Evolutionary conservation across 148 eudicot genomes (phyloP).

Genomic region (Cornus suecica): DNA sequence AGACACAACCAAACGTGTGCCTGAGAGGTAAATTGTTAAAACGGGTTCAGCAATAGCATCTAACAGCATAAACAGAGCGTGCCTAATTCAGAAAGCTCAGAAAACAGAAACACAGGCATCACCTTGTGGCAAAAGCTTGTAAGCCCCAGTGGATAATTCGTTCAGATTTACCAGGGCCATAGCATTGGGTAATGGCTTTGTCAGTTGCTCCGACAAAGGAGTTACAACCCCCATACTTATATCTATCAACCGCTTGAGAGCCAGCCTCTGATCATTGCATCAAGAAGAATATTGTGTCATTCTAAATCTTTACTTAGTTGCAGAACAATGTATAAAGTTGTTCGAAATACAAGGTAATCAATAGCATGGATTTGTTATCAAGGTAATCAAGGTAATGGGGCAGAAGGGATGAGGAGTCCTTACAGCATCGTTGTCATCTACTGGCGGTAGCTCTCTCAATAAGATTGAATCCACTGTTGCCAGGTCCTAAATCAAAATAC

Average conservation of each 20-base stretch:
- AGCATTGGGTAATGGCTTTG: conserved; percentile 91
- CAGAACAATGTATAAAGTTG: conserved; percentile 4
- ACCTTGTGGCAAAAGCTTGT: conserved; percentile 97
- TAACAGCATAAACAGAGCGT: background rate
- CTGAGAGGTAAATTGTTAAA: conserved; percentile 33
- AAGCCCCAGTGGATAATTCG: conserved; percentile 73
- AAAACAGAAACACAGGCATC: conserved; percentile 2
- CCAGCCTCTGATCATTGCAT: conserved; percentile 59
- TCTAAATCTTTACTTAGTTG: conserved; percentile 6
- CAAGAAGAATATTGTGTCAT: conserved; percentile 22
- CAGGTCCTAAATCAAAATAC: conserved; percentile 57
- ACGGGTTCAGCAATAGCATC: conserved; percentile 1
- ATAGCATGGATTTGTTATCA: background rate
- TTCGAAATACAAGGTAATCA: background rate
- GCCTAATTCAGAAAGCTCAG: background rate
- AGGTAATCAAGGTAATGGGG: conserved; percentile 2
- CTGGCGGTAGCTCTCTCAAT: conserved; percentile 80
- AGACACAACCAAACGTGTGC: conserved; percentile 84
- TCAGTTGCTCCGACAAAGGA: conserved; percentile 88
- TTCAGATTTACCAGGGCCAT: conserved; percentile 76
- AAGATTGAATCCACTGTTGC: conserved; percentile 97
- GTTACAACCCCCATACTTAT: conserved; percentile 90
- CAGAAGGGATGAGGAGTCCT: conserved; percentile 25
- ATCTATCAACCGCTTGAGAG: conserved; percentile 90
- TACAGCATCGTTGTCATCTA: conserved; percentile 79